Conservation (phyloP, 208 protist species). For the Leishmania lainsoni region DNA sequence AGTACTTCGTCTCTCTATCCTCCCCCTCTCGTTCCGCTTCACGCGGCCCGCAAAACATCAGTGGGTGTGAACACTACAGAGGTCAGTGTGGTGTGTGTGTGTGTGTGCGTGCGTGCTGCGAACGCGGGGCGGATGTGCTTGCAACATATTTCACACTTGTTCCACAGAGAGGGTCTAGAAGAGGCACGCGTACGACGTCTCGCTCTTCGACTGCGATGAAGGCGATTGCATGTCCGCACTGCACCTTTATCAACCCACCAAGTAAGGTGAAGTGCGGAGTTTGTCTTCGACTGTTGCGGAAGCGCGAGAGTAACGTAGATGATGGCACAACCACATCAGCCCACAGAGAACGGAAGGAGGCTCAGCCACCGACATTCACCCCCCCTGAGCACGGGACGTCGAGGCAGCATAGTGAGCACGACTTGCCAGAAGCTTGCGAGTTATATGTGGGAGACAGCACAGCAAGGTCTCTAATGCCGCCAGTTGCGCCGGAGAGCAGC, state of each 20-base stretch:
- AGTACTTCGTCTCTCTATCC: background rate
- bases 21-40: background rate
- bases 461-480: background rate
- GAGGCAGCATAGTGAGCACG: background rate
- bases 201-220: slow-evolving; percentile 11
- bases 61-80: background rate
- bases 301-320: slow-evolving; percentile 21
- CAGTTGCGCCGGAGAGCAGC: background rate
- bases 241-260: slow-evolving; percentile 63
- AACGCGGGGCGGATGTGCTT: too few species aligned
- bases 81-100: background rate
- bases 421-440: background rate
- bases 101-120: background rate
- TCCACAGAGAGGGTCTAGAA: too few species aligned
- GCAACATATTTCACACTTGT: background rate
- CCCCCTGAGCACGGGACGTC: background rate
- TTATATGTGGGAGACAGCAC: background rate
- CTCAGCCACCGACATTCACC: background rate
- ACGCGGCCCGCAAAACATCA: background rate
- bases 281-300: slow-evolving; percentile 55
- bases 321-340: background rate
- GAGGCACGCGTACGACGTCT: background rate
- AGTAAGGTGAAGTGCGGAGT: slow-evolving; percentile 52
- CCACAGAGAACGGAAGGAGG: background rate
- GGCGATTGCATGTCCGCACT: slow-evolving; percentile 53